Base-by-base conservation (phyloP, 208 protist species). In the Leishmania arabica region DNA sequence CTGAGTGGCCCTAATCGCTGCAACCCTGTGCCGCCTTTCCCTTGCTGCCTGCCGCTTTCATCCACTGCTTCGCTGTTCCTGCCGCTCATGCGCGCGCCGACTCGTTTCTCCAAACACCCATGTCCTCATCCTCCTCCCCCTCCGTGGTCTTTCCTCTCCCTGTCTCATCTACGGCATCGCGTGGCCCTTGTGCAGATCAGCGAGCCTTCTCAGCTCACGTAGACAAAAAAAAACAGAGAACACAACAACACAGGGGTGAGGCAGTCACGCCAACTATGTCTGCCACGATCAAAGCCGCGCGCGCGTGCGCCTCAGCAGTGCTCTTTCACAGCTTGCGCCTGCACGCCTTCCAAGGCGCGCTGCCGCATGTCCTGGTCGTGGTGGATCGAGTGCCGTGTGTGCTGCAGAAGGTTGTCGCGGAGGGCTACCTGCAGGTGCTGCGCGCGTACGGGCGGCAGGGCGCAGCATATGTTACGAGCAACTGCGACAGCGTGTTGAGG, bases 361-460 rank as follows among this genome's bases (percentile, higher is more conserved):
- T 93, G 54, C 94, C 94, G 54, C 94, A 97, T 77, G 90, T 97
- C 9, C 80, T 96, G 76, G 58, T 97, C 17, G 90, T 96, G 13
- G 92, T 97, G 7, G 94, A 97, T 81, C 77, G 75, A 34, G 71
- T 80, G 5, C 92, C 94, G 7, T 93, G 89, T 68, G 87, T 88
- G 27, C 83, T 89, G 84, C 90, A 93, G 75, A 95, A 94, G 79
- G 86, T 89, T 1, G 82, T 97, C 24, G 77, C 93, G 45, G 94
- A 97, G 77, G 94, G 94, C 34, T 97, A 97, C 84, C 77, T 89
- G 58, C 88, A 88, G 78, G 89, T 91, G 45, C 77, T 97, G 71
- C 84, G 90, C 17, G 82, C 82, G 15, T 89, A 92, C 79, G 91
- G 91, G 82, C 84, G 79, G 7, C 75, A 83, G 11, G 77, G 75